Evolutionary conservation across 2,329 filamentous ascomycete species (phyloP).

Genomic region (Fonsecaea multimorphosa): DNA sequence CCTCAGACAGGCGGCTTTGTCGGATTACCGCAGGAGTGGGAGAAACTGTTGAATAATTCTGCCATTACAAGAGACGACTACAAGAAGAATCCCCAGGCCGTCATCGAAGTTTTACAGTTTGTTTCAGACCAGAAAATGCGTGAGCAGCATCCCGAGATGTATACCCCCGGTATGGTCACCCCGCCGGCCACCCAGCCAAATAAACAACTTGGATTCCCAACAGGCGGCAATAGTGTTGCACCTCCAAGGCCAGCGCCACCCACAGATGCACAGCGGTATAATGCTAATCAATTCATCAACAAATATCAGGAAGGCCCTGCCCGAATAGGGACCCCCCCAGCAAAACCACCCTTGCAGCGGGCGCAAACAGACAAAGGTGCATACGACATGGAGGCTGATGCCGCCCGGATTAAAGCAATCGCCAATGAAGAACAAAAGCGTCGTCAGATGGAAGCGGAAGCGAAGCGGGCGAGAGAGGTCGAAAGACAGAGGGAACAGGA

Average conservation of each 20-base stretch:
- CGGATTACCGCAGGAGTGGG: constrained; percentile 93
- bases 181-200: constrained; percentile 50
- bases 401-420: constrained; percentile 61
- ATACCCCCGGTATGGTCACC: constrained; percentile 57
- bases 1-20: constrained; percentile 94
- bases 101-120: constrained; percentile 70
- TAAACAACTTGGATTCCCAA: constrained; percentile 66
- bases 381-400: constrained; percentile 51
- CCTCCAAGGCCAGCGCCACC: constrained; percentile 72
- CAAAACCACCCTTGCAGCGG: constrained; percentile 64
- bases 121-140: constrained; percentile 72
- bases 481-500: constrained; percentile 57
- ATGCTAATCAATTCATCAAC: constrained; percentile 49
- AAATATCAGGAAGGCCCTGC: constrained; percentile 41
- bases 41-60: constrained; percentile 91
- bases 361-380: constrained; percentile 52
- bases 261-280: constrained; percentile 52
- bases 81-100: constrained; percentile 89
- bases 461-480: constrained; percentile 46
- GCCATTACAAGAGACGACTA: constrained; percentile 99
- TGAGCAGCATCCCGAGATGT: constrained; percentile 66
- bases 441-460: constrained; percentile 54
- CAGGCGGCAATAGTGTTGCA: constrained; percentile 64
- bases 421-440: constrained; percentile 60
- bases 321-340: constrained; percentile 42